These are phyloP conservation scores for Turritis glabra DNA, from an alignment of 345 rosid genomes.

Conservation along the genomic window DNA sequence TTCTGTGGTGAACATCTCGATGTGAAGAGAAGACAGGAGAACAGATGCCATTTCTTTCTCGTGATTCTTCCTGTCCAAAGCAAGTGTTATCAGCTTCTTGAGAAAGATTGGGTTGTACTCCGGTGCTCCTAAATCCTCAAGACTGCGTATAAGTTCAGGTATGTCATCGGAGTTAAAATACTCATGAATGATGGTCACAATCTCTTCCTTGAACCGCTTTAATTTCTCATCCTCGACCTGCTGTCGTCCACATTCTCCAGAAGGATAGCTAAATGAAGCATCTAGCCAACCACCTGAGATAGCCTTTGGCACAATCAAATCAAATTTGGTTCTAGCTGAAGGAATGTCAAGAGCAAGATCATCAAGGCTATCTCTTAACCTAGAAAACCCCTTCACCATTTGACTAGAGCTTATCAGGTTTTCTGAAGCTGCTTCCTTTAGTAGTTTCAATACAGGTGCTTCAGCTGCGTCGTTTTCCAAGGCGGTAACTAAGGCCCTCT, in stretches of 20 bases:
- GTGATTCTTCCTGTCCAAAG: slow-evolving; percentile 90
- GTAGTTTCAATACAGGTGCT: slow-evolving; percentile 57
- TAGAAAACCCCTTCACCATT: slow-evolving; percentile 78
- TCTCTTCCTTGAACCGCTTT: slow-evolving; percentile 64
- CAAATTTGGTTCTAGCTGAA: slow-evolving; percentile 59
- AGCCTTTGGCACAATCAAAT: slow-evolving; percentile 60
- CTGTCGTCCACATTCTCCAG: slow-evolving; percentile 47
- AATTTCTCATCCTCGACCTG: slow-evolving; percentile 52
- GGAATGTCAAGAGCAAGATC: slow-evolving; percentile 95
- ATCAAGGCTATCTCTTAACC: slow-evolving; percentile 77
- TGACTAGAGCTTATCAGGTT: slow-evolving; percentile 85
- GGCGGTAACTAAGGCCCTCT: slow-evolving; percentile 77
- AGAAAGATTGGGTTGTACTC: slow-evolving; percentile 71
- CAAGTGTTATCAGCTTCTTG: slow-evolving; percentile 81
- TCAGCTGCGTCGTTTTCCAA: slow-evolving; percentile 78
- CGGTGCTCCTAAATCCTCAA: slow-evolving; percentile 76
- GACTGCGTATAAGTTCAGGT: slow-evolving; percentile 77
- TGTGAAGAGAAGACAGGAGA: slow-evolving; percentile 83
- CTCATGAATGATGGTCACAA: slow-evolving; percentile 77
- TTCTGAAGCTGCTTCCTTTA: slow-evolving; percentile 88
- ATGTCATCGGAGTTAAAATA: slow-evolving; percentile 90
- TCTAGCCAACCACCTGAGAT: slow-evolving; percentile 82
- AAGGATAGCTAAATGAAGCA: slow-evolving; percentile 49
- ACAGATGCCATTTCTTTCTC: slow-evolving; percentile 98
- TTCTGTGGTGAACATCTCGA: slow-evolving; percentile 82